Percentiles rank a stretch among this genome's conserved stretches.
phyloP scores from a whole-genome alignment of 441 rosid species.

The Euphorbia schlechtendalii region DNA sequence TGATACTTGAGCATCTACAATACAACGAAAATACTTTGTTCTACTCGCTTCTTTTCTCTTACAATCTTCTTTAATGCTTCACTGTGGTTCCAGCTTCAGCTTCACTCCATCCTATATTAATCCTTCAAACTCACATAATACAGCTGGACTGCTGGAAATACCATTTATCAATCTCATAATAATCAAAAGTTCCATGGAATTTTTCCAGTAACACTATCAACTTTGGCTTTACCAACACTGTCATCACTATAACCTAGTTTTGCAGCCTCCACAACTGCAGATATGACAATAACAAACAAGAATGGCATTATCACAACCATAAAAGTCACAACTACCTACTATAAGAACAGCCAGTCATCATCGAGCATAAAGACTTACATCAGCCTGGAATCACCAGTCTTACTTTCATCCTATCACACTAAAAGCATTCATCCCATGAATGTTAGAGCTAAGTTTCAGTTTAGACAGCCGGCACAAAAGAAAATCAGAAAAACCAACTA shows the following conservation, averaged over 20 bases:
- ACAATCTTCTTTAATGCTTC: too few relatives aligned
- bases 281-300: neutral
- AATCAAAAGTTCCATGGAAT: neutral
- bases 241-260: constrained; percentile 2
- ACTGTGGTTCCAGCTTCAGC: neutral
- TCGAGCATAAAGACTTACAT: neutral
- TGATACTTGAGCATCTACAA: too few relatives aligned
- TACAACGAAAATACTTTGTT: too few relatives aligned
- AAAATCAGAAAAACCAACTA: neutral
- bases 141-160: neutral
- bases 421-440: neutral
- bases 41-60: too few relatives aligned
- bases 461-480: neutral
- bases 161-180: neutral
- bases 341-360: neutral
- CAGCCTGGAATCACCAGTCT: neutral
- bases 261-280: neutral
- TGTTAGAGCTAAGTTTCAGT: neutral
- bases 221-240: neutral
- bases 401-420: neutral
- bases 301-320: neutral
- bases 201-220: neutral
- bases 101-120: neutral
- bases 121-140: neutral
- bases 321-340: neutral